Percentiles rank a stretch among this genome's conserved stretches.
phyloP scores from a whole-genome alignment of 805 yeast species.

The Komagataella ulmi region DNA sequence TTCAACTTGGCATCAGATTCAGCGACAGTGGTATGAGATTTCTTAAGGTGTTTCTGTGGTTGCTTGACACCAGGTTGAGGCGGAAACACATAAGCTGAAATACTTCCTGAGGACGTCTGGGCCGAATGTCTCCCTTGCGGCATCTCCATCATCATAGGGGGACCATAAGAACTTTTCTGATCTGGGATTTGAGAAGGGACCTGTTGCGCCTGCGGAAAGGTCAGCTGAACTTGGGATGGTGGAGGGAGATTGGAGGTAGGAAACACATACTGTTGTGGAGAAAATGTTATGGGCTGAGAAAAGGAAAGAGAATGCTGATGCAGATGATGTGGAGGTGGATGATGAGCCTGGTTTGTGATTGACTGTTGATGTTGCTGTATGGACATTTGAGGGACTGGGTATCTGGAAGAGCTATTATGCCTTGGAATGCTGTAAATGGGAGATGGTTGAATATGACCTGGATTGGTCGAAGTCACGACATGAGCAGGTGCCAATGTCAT shows the following conservation, averaged over 20 bases:
- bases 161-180: slow-evolving; percentile 2
- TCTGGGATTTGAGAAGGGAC: background rate
- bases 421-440: background rate
- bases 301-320: slow-evolving; percentile 4
- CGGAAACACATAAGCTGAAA: slow-evolving; percentile 7
- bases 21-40: background rate
- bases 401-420: background rate
- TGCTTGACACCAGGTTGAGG: background rate
- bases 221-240: background rate
- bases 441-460: background rate
- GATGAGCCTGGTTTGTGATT: background rate
- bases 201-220: background rate
- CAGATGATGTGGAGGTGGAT: slow-evolving; percentile 3
- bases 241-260: background rate
- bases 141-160: slow-evolving; percentile 9
- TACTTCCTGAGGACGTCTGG: slow-evolving; percentile 19
- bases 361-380: slow-evolving; percentile 1
- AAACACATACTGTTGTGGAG: slow-evolving; percentile 2
- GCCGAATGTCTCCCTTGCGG: slow-evolving; percentile 16
- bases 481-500: background rate
- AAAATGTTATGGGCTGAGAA: background rate
- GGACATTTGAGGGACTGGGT: slow-evolving; percentile 2
- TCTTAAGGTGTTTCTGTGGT: background rate
- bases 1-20: slow-evolving; percentile 19
- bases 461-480: background rate